Evolutionary conservation across 164 flowering plant species (phyloP).

Genomic region (Vitis labrusca): DNA sequence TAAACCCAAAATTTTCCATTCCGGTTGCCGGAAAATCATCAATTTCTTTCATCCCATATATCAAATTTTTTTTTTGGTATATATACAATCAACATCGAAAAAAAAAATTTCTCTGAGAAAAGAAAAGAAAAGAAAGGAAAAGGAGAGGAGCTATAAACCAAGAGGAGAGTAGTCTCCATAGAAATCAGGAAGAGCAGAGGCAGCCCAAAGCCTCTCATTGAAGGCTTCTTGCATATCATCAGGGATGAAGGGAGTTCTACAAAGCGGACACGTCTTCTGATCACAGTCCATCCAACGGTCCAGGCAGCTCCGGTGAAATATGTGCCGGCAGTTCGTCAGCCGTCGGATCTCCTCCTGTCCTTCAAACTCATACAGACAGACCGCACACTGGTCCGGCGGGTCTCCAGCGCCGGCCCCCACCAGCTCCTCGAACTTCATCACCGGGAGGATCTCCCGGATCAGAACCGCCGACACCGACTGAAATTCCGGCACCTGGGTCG

Average conservation of each 20-base stretch:
- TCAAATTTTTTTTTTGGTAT: too few species aligned
- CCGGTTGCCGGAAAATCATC: too few species aligned
- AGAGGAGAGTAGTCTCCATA: constrained; percentile 36
- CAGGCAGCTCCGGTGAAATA: constrained; percentile 67
- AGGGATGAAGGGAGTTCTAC: constrained; percentile 50
- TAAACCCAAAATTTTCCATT: too few species aligned
- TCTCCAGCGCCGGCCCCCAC: constrained; percentile 1
- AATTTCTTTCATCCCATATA: too few species aligned
- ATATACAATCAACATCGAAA: too few species aligned
- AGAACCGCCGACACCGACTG: constrained; percentile 35
- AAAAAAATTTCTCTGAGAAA: neutral
- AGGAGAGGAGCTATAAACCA: constrained; percentile 15
- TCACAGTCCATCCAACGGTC: constrained; percentile 85
- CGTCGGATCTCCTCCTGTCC: constrained; percentile 55
- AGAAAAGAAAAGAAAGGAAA: neutral
- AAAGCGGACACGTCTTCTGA: constrained; percentile 70
- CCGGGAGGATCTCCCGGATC: constrained; percentile 64
- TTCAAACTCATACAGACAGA: constrained; percentile 68
- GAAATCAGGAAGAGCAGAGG: constrained; percentile 48
- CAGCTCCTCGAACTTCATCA: constrained; percentile 49
- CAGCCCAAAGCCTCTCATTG: constrained; percentile 62
- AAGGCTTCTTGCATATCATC: constrained; percentile 48
- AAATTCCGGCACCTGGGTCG: constrained; percentile 9
- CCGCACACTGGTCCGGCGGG: constrained; percentile 60
- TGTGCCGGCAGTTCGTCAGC: constrained; percentile 61